Conservation (phyloP, 2,329 filamentous ascomycete genomes). For the Colletotrichum karsti region DNA sequence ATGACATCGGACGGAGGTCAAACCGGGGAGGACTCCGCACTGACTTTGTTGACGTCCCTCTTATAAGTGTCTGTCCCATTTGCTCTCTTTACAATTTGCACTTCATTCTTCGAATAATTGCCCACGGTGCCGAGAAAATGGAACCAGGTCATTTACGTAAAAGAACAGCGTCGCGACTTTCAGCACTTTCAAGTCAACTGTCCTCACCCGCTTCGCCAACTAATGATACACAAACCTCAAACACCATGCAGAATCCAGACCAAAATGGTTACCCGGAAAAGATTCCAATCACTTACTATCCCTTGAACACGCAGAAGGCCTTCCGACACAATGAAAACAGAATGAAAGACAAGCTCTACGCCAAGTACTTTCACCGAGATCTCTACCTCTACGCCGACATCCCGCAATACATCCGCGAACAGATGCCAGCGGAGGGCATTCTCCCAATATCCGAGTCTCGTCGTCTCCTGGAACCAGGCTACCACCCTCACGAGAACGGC, state of each 20-base stretch:
- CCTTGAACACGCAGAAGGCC: constrained; percentile 8
- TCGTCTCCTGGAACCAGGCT: constrained; percentile 16
- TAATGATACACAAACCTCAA: background rate
- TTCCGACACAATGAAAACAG: constrained; percentile 15
- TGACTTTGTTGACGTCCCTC: background rate
- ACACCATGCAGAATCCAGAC: constrained; percentile 6
- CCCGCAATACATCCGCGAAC: constrained; percentile 15
- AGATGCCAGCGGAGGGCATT: constrained; percentile 3
- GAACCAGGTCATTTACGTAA: background rate
- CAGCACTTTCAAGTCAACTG: background rate
- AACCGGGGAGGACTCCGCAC: background rate
- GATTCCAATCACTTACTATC: constrained; percentile 20
- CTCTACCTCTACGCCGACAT: constrained; percentile 21
- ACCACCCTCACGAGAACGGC: constrained; percentile 18
- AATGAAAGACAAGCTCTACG: constrained; percentile 13
- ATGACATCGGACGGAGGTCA: background rate
- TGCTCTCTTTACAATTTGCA: too few species aligned
- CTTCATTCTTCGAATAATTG: too few species aligned
- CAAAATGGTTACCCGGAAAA: constrained; percentile 16
- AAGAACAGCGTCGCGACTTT: background rate
- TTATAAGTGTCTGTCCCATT: accelerated
- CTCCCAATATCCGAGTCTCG: background rate
- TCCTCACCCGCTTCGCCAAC: background rate
- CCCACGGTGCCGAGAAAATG: background rate
- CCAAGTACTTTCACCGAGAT: constrained; percentile 10